Percentiles rank a stretch among this genome's conserved stretches.
Conservation (phyloP, 352 stramenopile species). For the Globisporangium acanthophoron region DNA sequence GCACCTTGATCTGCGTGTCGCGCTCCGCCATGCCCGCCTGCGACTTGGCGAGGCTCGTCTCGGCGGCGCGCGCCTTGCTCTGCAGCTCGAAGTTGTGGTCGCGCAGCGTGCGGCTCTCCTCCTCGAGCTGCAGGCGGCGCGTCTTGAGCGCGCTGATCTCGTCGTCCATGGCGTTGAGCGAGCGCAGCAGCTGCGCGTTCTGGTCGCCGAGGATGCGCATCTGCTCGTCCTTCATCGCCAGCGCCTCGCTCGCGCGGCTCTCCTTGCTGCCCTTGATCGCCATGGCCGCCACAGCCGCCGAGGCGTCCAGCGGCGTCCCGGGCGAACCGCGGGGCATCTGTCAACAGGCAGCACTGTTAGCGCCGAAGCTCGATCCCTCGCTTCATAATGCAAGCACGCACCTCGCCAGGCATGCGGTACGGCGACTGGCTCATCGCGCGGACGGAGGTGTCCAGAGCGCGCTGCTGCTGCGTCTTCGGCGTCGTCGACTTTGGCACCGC, state of each 20-base stretch:
- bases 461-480: not conserved
- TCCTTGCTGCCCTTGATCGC: constrained; percentile 78
- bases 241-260: constrained; percentile 84
- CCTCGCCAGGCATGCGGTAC: constrained; percentile 11
- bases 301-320: not conserved
- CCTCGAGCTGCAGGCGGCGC: constrained; percentile 65
- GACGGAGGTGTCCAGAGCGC: not conserved
- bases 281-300: constrained; percentile 28
- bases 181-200: constrained; percentile 84
- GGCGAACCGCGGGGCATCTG: not conserved
- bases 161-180: constrained; percentile 85
- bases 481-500: not conserved
- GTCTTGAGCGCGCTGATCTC: constrained; percentile 61
- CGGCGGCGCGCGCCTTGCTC: constrained; percentile 81
- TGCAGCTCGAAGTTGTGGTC: constrained; percentile 93
- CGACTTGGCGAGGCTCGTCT: constrained; percentile 79
- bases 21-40: constrained; percentile 78
- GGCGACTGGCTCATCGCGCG: constrained; percentile 9
- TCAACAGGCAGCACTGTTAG: not conserved
- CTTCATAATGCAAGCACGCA: not conserved
- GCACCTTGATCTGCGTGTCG: constrained; percentile 91
- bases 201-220: constrained; percentile 93
- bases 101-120: constrained; percentile 89
- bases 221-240: constrained; percentile 96
- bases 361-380: not conserved